Conservation (phyloP, 805 yeast genomes). For the Metschnikowia shivogae region DNA sequence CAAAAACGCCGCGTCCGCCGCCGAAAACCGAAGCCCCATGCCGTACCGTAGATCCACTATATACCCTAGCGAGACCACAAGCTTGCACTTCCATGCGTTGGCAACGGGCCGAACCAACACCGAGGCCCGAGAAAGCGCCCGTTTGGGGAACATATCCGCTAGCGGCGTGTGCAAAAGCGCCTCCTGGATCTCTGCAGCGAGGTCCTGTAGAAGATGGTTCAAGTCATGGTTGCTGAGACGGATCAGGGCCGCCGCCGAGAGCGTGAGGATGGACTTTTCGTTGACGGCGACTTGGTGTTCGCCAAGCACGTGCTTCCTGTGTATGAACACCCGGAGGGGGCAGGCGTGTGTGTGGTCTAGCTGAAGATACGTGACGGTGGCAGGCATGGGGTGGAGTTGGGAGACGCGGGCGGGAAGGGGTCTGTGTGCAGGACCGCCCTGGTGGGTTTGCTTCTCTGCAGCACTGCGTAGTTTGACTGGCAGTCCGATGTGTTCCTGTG, state of each 20-base stretch:
- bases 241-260: conserved; percentile 21
- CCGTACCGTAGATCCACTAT: conserved; percentile 17
- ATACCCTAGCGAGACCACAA: conserved; percentile 19
- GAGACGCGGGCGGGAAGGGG: not conserved
- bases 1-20: conserved; percentile 14
- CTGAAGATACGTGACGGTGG: conserved; percentile 20
- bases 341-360: conserved; percentile 14
- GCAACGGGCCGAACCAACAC: conserved; percentile 12
- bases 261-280: conserved; percentile 22
- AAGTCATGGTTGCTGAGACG: conserved; percentile 24
- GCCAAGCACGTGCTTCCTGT: conserved; percentile 19
- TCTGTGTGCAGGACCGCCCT: not conserved
- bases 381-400: conserved; percentile 12
- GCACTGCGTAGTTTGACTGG: too few species aligned
- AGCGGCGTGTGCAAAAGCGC: conserved; percentile 11
- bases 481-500: too few species aligned
- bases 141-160: conserved; percentile 10
- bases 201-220: conserved; percentile 17
- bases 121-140: conserved; percentile 9
- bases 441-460: not conserved
- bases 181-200: conserved; percentile 11
- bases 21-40: conserved; percentile 8
- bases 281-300: conserved; percentile 21
- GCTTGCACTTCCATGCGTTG: conserved; percentile 21
- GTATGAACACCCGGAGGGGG: conserved; percentile 22